A percentile compares a stretch with the other conserved stretches of the same genome.
phyloP scores from a whole-genome alignment of 2,329 filamentous ascomycete species.

The Dactylellina haptotyla region DNA sequence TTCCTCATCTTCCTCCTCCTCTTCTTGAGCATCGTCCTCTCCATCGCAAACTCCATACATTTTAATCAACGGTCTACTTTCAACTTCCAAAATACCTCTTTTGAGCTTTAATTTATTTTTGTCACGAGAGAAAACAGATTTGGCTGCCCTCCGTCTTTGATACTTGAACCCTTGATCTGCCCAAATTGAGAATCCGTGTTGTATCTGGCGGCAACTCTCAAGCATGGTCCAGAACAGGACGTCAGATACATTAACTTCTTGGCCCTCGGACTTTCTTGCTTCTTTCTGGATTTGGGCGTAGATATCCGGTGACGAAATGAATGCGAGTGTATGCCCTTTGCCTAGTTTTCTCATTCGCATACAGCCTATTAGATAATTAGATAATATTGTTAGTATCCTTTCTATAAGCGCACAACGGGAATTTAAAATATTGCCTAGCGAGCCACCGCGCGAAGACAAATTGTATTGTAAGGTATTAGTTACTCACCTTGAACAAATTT shows the following conservation, averaged over 20 bases:
- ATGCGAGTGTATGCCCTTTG: slow-evolving; percentile 72
- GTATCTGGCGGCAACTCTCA: slow-evolving; percentile 68
- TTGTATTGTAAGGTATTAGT: neutral
- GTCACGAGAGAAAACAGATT: slow-evolving; percentile 65
- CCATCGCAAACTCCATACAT: slow-evolving; percentile 31
- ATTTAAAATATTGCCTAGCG: too few relatives aligned
- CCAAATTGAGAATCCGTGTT: slow-evolving; percentile 69
- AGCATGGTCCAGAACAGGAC: slow-evolving; percentile 71
- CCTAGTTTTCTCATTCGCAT: slow-evolving; percentile 77
- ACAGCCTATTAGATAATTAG: slow-evolving; percentile 58
- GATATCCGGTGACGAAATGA: slow-evolving; percentile 66
- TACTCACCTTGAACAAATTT: slow-evolving; percentile 72
- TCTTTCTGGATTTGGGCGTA: slow-evolving; percentile 65
- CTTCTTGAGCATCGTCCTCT: neutral
- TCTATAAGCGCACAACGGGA: too few relatives aligned
- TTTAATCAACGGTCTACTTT: slow-evolving; percentile 55
- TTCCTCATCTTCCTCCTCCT: too few relatives aligned
- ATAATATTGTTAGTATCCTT: too few relatives aligned
- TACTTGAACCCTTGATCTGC: slow-evolving; percentile 69
- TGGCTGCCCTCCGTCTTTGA: slow-evolving; percentile 56
- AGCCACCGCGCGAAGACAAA: too few relatives aligned
- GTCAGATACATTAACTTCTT: slow-evolving; percentile 64
- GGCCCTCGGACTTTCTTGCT: neutral
- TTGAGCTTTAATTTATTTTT: slow-evolving; percentile 67
- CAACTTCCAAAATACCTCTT: slow-evolving; percentile 63